Base-by-base conservation (phyloP, 345 rosid genomes). In the Eucalyptus sp. region DNA sequence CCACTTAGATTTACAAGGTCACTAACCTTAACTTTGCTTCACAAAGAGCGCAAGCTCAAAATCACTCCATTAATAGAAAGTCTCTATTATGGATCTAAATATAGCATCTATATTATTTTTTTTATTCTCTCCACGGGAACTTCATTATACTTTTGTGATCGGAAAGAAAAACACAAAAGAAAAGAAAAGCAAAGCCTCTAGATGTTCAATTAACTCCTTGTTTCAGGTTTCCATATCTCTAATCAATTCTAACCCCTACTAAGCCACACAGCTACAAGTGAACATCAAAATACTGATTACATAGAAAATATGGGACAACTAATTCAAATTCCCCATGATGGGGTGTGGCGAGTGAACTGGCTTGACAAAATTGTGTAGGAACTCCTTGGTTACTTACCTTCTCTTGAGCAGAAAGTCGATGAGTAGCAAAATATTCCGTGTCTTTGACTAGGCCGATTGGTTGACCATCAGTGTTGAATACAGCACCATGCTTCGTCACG, bases 161-260 rank as follows among this genome's bases (percentile, higher is more conserved):
- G 2, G 5, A 11, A 58, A 58, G 0, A 58, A 58, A 11, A 24
- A n/a, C n/a, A n/a, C n/a, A n/a, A n/a, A 24, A 11, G 1, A 0
- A 24, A 25, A 66, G 11, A 7, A 16, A 14, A 31, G 37, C 37
- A 29, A 31, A 66, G 79, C n/a, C 4, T 66, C 79, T 66, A 66
- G 79, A 66, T 66, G 79, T 64, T 16, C 37, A 13, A 31, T 0
- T 0, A 31, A 31, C 79, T 66, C 79, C 79, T 66, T 16, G 6
- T 66, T 66, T 31, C 79, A 15, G 0, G 79, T 66, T 66, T 66
- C 79, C 79, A 66, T 0, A 16, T 66, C 22, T 66, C 33, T 64
- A 29, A 0, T 29, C 71, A 62, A 3, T 62, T 3, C 8, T 62
- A 62, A 29, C 71, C 3, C 9, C 0, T 29, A 29, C 31, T 64